Conservation (phyloP, 177 flowering plant genomes). For the Telopea speciosissima region DNA sequence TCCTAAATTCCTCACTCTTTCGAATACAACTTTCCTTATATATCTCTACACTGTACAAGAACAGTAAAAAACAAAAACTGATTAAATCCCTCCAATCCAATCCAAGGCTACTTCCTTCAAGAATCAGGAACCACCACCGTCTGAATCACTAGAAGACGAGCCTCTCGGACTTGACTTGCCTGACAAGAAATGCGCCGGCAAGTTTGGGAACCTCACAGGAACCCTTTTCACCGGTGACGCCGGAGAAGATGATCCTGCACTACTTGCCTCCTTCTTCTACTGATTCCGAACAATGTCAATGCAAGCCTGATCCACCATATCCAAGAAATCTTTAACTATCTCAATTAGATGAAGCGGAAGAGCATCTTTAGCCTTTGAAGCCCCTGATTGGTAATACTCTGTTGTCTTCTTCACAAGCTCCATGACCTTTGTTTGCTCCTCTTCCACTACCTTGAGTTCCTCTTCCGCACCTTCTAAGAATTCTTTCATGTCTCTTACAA, state of each 20-base stretch:
- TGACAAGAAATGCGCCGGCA: constrained; percentile 37
- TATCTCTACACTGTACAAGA: constrained; percentile 7
- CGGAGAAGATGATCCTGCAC: constrained; percentile 29
- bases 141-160: constrained; percentile 41
- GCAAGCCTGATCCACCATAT: no score
- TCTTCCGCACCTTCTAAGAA: constrained; percentile 52
- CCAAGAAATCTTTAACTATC: constrained; percentile 64
- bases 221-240: constrained; percentile 16
- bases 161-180: constrained; percentile 16
- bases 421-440: constrained; percentile 56
- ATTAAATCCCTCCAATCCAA: neutral
- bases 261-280: constrained; percentile 37
- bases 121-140: constrained; percentile 38
- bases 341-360: constrained; percentile 55
- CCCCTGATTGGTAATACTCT: constrained; percentile 74
- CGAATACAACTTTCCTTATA: no score
- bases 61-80: no score
- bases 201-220: constrained; percentile 34
- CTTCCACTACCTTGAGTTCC: constrained; percentile 51
- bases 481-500: constrained; percentile 49
- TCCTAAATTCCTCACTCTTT: no score
- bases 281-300: constrained; percentile 41
- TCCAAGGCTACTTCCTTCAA: neutral
- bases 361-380: constrained; percentile 24
- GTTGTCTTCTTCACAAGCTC: constrained; percentile 63